These are phyloP conservation scores for Eucalyptus microcorys DNA, from an alignment of 345 rosid species.

Conservation along the genomic window DNA sequence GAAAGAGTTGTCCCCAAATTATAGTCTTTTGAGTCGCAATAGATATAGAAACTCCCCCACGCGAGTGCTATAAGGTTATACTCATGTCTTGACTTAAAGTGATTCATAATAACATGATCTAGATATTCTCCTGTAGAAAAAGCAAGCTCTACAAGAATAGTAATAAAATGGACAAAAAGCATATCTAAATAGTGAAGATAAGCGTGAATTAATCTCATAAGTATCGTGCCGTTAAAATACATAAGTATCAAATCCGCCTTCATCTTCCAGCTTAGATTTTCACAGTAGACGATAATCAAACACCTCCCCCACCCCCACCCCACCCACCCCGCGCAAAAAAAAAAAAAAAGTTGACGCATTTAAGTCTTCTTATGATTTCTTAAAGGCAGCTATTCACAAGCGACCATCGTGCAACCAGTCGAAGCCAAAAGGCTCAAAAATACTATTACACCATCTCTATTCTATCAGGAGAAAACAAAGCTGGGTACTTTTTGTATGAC, in stretches of 20 bases:
- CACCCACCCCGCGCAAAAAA: accelerated
- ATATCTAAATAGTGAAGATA: background rate
- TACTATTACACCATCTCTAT: background rate
- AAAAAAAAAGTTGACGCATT: background rate
- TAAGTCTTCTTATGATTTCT: background rate
- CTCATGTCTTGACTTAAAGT: background rate
- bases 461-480: background rate
- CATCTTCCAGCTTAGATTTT: no score
- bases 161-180: background rate
- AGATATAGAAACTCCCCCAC: background rate
- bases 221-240: background rate
- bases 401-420: background rate
- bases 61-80: background rate
- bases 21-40: background rate
- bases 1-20: background rate
- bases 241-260: background rate
- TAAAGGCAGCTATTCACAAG: background rate
- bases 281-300: background rate
- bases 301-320: background rate
- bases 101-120: background rate
- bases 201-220: background rate
- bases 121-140: background rate
- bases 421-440: background rate
- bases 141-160: background rate
- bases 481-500: background rate